Evolutionary conservation across 208 protist genomes (phyloP).

Genomic region (Vickermania spadyakhi): DNA sequence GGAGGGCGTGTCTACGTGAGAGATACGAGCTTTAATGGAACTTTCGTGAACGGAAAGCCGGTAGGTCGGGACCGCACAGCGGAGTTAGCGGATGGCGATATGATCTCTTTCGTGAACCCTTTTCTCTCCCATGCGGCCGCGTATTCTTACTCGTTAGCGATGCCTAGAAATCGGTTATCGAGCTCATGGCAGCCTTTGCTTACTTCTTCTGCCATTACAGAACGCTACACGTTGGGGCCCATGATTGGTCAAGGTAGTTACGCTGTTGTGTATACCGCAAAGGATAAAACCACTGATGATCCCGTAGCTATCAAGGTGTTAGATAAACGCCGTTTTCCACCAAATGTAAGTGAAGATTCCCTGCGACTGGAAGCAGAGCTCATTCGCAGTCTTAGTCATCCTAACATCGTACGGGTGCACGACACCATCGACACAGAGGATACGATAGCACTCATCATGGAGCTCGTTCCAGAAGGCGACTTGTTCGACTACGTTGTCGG

Average conservation of each 20-base stretch:
- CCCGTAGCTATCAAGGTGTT: conserved; percentile 67
- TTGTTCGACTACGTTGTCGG: conserved; percentile 75
- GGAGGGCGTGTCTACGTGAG: conserved; percentile 48
- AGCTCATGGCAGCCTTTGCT: neutral
- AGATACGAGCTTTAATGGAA: conserved; percentile 68
- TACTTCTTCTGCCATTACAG: neutral
- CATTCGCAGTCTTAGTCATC: conserved; percentile 50
- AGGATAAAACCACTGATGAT: conserved; percentile 18
- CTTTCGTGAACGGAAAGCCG: conserved; percentile 47
- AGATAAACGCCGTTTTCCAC: conserved; percentile 30
- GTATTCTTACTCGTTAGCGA: conserved; percentile 23
- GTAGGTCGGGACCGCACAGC: conserved; percentile 27
- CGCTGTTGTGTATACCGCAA: conserved; percentile 38
- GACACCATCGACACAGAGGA: conserved; percentile 40
- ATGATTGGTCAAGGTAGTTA: conserved; percentile 56
- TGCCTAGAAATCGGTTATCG: neutral
- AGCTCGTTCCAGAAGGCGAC: conserved; percentile 63
- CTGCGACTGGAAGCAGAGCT: conserved; percentile 62
- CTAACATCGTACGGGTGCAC: conserved; percentile 49
- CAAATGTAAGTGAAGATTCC: conserved; percentile 24
- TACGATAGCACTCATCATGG: conserved; percentile 63
- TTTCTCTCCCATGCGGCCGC: conserved; percentile 15
- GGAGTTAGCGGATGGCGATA: conserved; percentile 28
- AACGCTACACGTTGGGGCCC: conserved; percentile 29
- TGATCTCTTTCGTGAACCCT: conserved; percentile 50